Base-by-base conservation (phyloP, 1,284 basidiomycete genomes). In the Rhodotorula sp. region DNA sequence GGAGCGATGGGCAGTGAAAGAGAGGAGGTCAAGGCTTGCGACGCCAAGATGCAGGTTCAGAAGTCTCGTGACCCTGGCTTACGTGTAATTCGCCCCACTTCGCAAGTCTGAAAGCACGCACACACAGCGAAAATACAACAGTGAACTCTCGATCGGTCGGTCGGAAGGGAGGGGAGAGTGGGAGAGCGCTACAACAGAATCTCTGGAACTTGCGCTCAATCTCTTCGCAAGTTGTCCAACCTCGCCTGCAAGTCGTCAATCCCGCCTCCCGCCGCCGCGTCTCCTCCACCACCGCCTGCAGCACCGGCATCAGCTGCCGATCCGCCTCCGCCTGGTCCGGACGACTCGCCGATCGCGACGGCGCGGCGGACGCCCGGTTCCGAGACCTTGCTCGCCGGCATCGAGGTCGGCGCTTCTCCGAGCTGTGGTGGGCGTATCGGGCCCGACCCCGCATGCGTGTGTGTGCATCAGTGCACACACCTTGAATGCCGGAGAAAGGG, bases 221-320 rank as follows among this genome's bases (percentile, higher is more conserved):
- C 77, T 62, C 72, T 77, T 46, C 92, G 85, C 72, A 95, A 82
- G 63, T 91, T 90, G 82, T 95, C 92, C 76, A 96, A 81, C 71
- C 93, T 85, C 26, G 91, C 91, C 82, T 96, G 93, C 67, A 96
- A 84, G 59, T 90, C 91, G 81, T 96, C 93, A 82, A 96, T 91
- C 76, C 93, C 93, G 14, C 65, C 74, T 26, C 65, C 76, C 52
- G 84, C 80, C 58, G 84, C 80, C 58, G 84, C 85, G 59, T 83
- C 85, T 6, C 84, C 84, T 26, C 84, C 82, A 2, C 81, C 82
- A 47, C 82, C 83, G 61, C 84, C 83, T 39, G 83, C 82, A 21
- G 76, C 70, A 6, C 74, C 71, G 18, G 81, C 4, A 23, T 26
- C 46, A 74, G 69, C 60, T 10, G 78, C 67, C 16, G 84, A 14